Conservation (phyloP, 805 yeast genomes). For the Lipomyces kockii region DNA sequence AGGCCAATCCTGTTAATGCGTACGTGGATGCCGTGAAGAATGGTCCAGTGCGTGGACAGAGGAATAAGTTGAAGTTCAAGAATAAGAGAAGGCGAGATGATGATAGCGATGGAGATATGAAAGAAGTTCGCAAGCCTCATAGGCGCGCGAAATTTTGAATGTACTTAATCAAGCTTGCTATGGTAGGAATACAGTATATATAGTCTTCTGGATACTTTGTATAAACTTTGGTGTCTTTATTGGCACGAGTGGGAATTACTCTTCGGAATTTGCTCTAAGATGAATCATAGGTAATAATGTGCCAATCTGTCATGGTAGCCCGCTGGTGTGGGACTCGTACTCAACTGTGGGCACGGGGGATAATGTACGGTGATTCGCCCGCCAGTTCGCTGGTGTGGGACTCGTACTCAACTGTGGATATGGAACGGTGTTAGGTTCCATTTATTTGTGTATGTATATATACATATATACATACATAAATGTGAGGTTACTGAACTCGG, state of each 20-base stretch:
- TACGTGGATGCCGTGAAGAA: slow-evolving; percentile 91
- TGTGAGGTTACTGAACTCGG: no score
- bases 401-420: no score
- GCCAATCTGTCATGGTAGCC: no score
- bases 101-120: slow-evolving; percentile 45
- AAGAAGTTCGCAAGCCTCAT: slow-evolving; percentile 8
- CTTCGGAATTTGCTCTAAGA: not conserved
- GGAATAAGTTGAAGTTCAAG: slow-evolving; percentile 86
- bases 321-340: no score
- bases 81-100: slow-evolving; percentile 57
- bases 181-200: not conserved
- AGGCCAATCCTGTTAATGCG: slow-evolving; percentile 74
- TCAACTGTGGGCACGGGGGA: no score
- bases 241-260: not conserved
- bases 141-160: slow-evolving; percentile 21
- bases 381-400: no score
- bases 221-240: no score
- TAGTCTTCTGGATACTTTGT: not conserved
- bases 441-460: no score
- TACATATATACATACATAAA: no score
- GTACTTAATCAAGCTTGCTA: not conserved
- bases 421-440: no score
- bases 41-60: slow-evolving; percentile 93
- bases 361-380: no score
- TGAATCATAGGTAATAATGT: no score